phyloP scores from a whole-genome alignment of 495 filamentous ascomycete species.

The Penicillium manginii region DNA sequence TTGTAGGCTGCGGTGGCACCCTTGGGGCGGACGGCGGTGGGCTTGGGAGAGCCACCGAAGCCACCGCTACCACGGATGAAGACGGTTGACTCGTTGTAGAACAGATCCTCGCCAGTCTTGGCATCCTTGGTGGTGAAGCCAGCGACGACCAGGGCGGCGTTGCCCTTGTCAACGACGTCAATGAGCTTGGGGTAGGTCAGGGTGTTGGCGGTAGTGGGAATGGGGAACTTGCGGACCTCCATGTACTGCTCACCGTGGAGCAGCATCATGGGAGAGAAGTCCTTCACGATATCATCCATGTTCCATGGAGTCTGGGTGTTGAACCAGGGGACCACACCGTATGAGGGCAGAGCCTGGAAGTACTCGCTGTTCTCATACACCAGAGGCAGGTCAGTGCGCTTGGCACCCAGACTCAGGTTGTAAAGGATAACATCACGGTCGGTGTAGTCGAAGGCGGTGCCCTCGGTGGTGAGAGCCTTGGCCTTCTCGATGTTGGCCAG shows the following conservation, averaged over 20 bases:
- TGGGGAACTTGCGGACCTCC: conserved; percentile 90
- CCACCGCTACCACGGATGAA: conserved; percentile 93
- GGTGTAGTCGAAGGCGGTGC: conserved; percentile 79
- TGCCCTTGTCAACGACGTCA: conserved; percentile 95
- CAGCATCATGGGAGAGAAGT: conserved; percentile 99
- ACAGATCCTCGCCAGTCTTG: conserved; percentile 80
- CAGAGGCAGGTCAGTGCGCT: conserved; percentile 83
- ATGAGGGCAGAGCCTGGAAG: conserved; percentile 93
- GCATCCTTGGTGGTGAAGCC: conserved; percentile 82
- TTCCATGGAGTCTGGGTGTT: conserved; percentile 79
- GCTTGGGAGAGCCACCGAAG: conserved; percentile 85
- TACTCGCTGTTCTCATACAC: conserved; percentile 88
- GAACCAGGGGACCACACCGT: conserved; percentile 92
- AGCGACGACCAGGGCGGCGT: conserved; percentile 80
- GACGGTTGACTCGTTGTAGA: conserved; percentile 93
- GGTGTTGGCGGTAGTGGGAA: conserved; percentile 83
- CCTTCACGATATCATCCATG: conserved; percentile 82
- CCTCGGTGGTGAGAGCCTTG: conserved; percentile 68
- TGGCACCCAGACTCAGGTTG: conserved; percentile 93
- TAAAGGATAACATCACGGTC: conserved; percentile 92
- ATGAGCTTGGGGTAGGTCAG: conserved; percentile 84
- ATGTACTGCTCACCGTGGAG: conserved; percentile 99
- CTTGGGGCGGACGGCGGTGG: conserved; percentile 67
- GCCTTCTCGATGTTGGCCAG: conserved; percentile 78
- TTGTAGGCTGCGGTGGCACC: conserved; percentile 77